Conservation (phyloP, 352 stramenopile genomes). For the Phytopythium ostracodes region DNA sequence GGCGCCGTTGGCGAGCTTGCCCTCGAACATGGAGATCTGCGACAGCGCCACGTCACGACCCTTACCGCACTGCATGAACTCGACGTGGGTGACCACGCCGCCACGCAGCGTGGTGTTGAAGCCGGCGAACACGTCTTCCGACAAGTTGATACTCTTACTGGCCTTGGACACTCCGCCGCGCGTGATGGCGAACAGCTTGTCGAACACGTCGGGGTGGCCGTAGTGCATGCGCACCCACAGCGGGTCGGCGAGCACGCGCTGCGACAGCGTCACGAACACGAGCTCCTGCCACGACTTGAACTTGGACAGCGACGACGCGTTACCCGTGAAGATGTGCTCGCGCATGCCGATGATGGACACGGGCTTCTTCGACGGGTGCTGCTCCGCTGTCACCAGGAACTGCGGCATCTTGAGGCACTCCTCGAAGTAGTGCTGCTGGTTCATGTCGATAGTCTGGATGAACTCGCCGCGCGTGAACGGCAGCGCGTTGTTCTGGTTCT, state of each 20-base stretch:
- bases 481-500: slow-evolving; percentile 88
- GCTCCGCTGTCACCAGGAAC: slow-evolving; percentile 57
- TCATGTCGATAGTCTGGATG: slow-evolving; percentile 90
- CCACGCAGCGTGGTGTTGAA: slow-evolving; percentile 70
- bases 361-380: slow-evolving; percentile 63
- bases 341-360: slow-evolving; percentile 83
- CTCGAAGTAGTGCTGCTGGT: slow-evolving; percentile 89
- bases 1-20: slow-evolving; percentile 73
- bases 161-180: slow-evolving; percentile 74
- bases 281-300: slow-evolving; percentile 81
- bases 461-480: slow-evolving; percentile 85
- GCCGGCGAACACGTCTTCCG: slow-evolving; percentile 77
- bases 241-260: slow-evolving; percentile 73
- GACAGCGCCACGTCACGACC: slow-evolving; percentile 76
- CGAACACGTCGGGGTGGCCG: slow-evolving; percentile 78
- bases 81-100: slow-evolving; percentile 63
- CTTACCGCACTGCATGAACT: slow-evolving; percentile 83
- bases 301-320: slow-evolving; percentile 71
- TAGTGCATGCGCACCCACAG: slow-evolving; percentile 80
- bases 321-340: slow-evolving; percentile 82
- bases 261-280: slow-evolving; percentile 76
- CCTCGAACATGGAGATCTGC: slow-evolving; percentile 81
- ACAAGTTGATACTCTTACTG: slow-evolving; percentile 80
- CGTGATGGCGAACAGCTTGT: slow-evolving; percentile 69
- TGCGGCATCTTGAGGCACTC: slow-evolving; percentile 85